Evolutionary conservation across 345 rosid species (phyloP).

Genomic region (Ailanthus altissimus): DNA sequence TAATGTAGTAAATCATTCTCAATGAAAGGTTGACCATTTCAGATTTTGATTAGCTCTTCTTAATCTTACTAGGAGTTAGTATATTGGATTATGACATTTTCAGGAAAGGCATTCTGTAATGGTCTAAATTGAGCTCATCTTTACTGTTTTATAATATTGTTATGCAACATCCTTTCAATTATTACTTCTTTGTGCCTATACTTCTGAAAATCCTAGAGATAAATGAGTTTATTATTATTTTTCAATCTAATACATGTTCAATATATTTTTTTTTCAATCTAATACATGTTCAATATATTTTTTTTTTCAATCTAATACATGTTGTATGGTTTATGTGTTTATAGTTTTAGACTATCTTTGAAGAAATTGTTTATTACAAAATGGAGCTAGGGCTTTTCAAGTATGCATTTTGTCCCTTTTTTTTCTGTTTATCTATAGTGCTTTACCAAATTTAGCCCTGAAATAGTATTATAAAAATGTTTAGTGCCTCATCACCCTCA

Average conservation of each 20-base stretch:
- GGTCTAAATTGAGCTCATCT: not conserved
- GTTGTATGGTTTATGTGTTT: conserved; percentile 11
- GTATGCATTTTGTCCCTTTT: conserved; percentile 13
- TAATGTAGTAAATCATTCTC: not conserved
- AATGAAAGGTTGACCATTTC: not conserved
- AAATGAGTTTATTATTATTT: conserved; percentile 16
- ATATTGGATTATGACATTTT: not conserved
- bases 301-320: too few relatives aligned
- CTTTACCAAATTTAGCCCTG: conserved; percentile 12
- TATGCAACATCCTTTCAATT: not conserved
- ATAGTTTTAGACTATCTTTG: not conserved
- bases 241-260: too few relatives aligned
- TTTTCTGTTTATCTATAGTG: conserved; percentile 5
- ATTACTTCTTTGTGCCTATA: conserved; percentile 71
- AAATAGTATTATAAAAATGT: not conserved
- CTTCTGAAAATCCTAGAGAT: conserved; percentile 99
- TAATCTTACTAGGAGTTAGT: not conserved
- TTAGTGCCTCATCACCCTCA: conserved; percentile 2
- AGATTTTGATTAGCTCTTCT: not conserved
- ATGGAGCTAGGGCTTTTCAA: conserved; percentile 10
- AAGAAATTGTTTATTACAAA: not conserved
- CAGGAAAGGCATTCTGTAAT: not conserved
- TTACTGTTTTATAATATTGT: not conserved
- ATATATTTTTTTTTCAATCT: too few relatives aligned
- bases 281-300: not conserved